Conservation (phyloP, 2,329 filamentous ascomycete species). For the Cladosporium sp. region DNA sequence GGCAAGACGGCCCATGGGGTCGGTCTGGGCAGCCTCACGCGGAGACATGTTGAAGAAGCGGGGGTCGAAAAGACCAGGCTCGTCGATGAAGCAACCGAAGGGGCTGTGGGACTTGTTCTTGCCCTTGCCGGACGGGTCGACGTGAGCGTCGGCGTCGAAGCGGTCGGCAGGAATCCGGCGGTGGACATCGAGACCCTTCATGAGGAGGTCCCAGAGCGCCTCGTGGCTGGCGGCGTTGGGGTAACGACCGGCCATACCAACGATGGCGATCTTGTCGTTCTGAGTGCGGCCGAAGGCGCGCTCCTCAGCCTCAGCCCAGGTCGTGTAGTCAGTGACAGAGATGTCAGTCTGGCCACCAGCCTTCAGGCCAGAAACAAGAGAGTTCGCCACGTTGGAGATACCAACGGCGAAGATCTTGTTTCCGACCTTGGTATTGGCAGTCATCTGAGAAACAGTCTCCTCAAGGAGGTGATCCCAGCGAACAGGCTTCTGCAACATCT, state of each 20-base stretch:
- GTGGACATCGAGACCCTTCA: conserved; percentile 71
- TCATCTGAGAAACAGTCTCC: conserved; percentile 45
- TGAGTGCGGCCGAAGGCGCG: conserved; percentile 42
- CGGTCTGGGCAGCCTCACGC: conserved; percentile 72
- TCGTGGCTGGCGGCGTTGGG: conserved; percentile 68
- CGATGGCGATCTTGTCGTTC: conserved; percentile 74
- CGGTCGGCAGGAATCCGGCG: conserved; percentile 63
- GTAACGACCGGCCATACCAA: conserved; percentile 76
- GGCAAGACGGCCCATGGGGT: conserved; percentile 75
- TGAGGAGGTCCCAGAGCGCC: conserved; percentile 69
- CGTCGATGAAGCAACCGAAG: conserved; percentile 71
- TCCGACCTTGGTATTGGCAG: conserved; percentile 35
- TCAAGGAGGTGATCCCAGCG: conserved; percentile 48
- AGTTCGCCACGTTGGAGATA: conserved; percentile 52
- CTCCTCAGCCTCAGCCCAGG: conserved; percentile 36
- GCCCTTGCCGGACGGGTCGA: conserved; percentile 66
- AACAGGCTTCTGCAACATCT: conserved; percentile 45
- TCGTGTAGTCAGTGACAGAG: conserved; percentile 40
- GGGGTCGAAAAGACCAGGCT: conserved; percentile 75
- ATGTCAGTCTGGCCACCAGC: conserved; percentile 45
- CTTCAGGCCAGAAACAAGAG: conserved; percentile 51
- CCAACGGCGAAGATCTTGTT: conserved; percentile 48
- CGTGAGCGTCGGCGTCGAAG: conserved; percentile 69
- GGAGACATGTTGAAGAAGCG: conserved; percentile 86
- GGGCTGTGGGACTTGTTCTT: conserved; percentile 75